A percentile compares a stretch with the other conserved stretches of the same genome.
These are phyloP conservation scores for Botryobasidium botryosum DNA, from an alignment of 768 basidiomycete species.

Conservation along the genomic window DNA sequence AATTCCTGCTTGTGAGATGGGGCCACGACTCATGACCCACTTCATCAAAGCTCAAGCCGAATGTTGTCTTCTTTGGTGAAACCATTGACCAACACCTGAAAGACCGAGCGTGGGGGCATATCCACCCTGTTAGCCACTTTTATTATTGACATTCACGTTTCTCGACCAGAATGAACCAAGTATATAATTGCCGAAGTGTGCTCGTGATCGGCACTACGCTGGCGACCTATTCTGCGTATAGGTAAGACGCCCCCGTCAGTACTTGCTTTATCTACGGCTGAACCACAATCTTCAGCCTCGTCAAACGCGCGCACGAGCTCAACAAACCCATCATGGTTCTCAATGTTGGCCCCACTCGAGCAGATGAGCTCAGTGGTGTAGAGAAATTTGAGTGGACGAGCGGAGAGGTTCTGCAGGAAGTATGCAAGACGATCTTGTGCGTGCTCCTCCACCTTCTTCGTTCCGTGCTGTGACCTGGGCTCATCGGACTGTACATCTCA, in stretches of 20 bases:
- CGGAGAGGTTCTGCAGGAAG: conserved; percentile 54
- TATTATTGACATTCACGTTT: background rate
- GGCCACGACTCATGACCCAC: background rate
- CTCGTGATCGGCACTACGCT: conserved; percentile 80
- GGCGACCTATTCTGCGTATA: conserved; percentile 84
- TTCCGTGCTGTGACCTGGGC: no score
- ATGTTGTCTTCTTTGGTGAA: conserved; percentile 81
- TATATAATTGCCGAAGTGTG: conserved; percentile 47
- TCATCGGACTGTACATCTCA: no score
- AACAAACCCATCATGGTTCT: conserved; percentile 66
- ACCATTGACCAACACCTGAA: conserved; percentile 51
- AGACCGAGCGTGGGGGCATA: conserved; percentile 46
- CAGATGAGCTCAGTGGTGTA: conserved; percentile 42
- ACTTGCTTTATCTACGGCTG: background rate
- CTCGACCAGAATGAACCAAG: conserved; percentile 31
- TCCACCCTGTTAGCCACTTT: background rate
- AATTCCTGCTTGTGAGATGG: background rate
- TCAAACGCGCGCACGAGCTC: conserved; percentile 61
- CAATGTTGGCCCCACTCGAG: conserved; percentile 80
- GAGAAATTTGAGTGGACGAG: conserved; percentile 67
- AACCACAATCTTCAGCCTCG: conserved; percentile 30
- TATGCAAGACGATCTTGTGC: conserved; percentile 42
- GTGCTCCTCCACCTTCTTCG: no score
- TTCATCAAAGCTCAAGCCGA: conserved; percentile 50
- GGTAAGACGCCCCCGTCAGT: conserved; percentile 27